Evolutionary conservation across 768 basidiomycete species (phyloP).

Genomic region (Sporobolomyces roseus): DNA sequence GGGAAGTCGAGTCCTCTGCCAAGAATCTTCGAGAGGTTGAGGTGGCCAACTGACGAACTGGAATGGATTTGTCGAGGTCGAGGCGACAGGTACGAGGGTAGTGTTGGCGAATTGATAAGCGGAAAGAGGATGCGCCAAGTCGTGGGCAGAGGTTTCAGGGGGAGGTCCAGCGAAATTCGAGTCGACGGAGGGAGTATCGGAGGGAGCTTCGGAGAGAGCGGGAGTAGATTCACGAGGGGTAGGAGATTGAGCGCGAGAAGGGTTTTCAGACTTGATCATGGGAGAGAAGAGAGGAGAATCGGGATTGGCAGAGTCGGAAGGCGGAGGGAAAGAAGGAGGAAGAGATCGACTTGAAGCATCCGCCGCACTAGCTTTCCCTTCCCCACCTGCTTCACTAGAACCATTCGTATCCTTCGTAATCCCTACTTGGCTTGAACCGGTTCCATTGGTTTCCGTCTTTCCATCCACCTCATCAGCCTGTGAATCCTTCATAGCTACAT

Average conservation of each 20-base stretch:
- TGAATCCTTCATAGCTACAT: neutral
- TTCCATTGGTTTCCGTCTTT: too few relatives aligned
- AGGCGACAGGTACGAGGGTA: slow-evolving; percentile 25
- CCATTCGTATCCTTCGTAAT: too few relatives aligned
- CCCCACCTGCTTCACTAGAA: neutral
- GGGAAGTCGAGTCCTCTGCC: slow-evolving; percentile 22
- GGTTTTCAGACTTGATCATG: too few relatives aligned
- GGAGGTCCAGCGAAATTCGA: slow-evolving; percentile 3
- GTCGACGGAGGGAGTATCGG: slow-evolving; percentile 10
- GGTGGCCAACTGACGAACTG: slow-evolving; percentile 22
- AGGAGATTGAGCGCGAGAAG: slow-evolving; percentile 1
- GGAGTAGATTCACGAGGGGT: slow-evolving; percentile 17
- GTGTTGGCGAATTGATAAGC: slow-evolving; percentile 33
- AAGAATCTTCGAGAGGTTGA: slow-evolving; percentile 22
- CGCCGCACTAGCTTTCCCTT: neutral
- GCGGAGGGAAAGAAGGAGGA: neutral
- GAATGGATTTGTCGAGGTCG: slow-evolving; percentile 22
- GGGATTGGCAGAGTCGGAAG: neutral
- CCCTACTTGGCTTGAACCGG: neutral
- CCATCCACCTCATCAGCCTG: neutral
- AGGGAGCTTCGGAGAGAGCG: slow-evolving; percentile 19
- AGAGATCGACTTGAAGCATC: too few relatives aligned
- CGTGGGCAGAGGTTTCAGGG: neutral
- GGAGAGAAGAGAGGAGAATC: neutral
- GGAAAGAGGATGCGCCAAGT: slow-evolving; percentile 22